Percentiles rank a stretch among this genome's conserved stretches.
Evolutionary conservation across 352 stramenopile genomes (phyloP).

Genomic region (Phytophthora agathidicida): DNA sequence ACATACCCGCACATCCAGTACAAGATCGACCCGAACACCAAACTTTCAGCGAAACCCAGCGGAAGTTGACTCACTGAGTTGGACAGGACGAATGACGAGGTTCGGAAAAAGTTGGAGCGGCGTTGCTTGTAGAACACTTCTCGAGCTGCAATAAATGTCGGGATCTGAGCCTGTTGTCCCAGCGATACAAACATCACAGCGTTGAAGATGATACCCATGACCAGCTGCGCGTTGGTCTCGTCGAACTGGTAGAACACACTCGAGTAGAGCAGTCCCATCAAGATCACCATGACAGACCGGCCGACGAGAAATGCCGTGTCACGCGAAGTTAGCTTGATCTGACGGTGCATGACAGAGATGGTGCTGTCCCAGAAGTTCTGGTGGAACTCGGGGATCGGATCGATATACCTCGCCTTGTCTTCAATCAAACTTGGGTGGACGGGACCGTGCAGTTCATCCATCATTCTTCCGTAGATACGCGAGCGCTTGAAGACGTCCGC

Average conservation of each 20-base stretch:
- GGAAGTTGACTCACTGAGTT: conserved; percentile 40
- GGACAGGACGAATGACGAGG: conserved; percentile 65
- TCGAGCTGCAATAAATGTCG: conserved; percentile 60
- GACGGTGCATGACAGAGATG: not conserved
- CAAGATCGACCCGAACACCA: conserved; percentile 77
- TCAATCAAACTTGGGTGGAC: conserved; percentile 10
- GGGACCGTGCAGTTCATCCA: conserved; percentile 13
- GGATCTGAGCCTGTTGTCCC: conserved; percentile 65
- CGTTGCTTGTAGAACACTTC: conserved; percentile 83
- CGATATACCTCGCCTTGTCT: not conserved
- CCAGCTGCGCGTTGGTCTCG: conserved; percentile 32
- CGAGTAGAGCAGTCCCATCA: conserved; percentile 48
- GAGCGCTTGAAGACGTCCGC: conserved; percentile 26
- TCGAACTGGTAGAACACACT: conserved; percentile 51
- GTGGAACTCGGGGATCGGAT: not conserved
- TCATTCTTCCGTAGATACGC: conserved; percentile 13
- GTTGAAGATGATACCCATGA: conserved; percentile 82
- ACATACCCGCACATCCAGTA: conserved; percentile 84
- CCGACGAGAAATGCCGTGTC: conserved; percentile 4
- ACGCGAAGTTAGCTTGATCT: not conserved
- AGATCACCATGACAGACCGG: conserved; percentile 7
- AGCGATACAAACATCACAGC: conserved; percentile 72
- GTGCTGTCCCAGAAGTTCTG: not conserved
- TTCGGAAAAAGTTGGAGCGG: conserved; percentile 78
- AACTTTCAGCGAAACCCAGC: conserved; percentile 45